phyloP scores from a whole-genome alignment of 495 filamentous ascomycete genomes.

The Penicillium roqueforti region DNA sequence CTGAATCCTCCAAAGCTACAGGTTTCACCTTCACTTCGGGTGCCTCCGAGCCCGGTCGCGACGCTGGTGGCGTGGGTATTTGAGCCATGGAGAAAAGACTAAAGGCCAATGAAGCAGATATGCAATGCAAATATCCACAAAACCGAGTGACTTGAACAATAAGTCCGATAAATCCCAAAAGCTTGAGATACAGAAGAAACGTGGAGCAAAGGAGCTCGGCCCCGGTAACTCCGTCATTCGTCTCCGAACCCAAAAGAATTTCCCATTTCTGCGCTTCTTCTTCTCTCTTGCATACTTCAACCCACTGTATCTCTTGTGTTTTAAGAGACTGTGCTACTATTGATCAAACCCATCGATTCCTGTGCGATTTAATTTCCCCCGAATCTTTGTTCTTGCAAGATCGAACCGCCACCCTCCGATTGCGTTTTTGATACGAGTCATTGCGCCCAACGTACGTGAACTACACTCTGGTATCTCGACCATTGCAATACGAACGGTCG shows the following conservation, averaged over 20 bases:
- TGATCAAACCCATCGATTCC: neutral
- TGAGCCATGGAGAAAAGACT: constrained; percentile 27
- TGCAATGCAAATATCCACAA: neutral
- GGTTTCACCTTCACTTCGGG: constrained; percentile 25
- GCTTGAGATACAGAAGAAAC: constrained; percentile 6
- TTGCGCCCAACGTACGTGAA: neutral
- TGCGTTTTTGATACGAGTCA: constrained; percentile 1
- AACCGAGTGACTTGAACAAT: neutral
- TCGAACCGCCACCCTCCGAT: constrained; percentile 8
- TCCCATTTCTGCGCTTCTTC: constrained; percentile 30
- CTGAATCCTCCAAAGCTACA: constrained; percentile 23
- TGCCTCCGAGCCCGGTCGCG: constrained; percentile 29
- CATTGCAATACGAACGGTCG: neutral
- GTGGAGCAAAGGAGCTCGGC: constrained; percentile 29
- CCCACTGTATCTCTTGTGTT: neutral
- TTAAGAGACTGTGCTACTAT: neutral
- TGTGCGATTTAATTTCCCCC: neutral
- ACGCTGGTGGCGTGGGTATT: constrained; percentile 37
- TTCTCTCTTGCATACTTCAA: constrained; percentile 8
- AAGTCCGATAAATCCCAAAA: neutral
- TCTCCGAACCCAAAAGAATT: constrained; percentile 39
- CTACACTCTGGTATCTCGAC: neutral
- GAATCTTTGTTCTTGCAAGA: neutral
- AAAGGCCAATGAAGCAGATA: neutral
- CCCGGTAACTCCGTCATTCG: constrained; percentile 47